phyloP scores from a whole-genome alignment of 1,139 yeast genomes.

The Suhomyces atakaporum region DNA sequence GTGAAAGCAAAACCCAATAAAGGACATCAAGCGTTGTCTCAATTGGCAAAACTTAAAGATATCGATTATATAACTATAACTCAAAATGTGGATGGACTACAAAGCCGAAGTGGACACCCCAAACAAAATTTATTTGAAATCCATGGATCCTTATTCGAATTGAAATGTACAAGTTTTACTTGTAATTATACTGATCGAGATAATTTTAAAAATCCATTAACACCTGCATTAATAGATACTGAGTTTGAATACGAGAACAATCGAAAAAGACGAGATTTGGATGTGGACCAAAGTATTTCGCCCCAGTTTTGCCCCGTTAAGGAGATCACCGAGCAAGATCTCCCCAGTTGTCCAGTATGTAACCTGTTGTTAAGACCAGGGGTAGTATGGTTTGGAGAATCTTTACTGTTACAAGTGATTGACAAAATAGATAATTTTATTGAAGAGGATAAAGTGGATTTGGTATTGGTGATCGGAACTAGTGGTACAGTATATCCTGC shows the following conservation, averaged over 20 bases:
- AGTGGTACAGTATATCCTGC: constrained; percentile 90
- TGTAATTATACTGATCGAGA: constrained; percentile 62
- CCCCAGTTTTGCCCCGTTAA: constrained; percentile 53
- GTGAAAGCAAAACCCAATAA: constrained; percentile 66
- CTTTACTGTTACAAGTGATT: constrained; percentile 63
- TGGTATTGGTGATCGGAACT: constrained; percentile 81
- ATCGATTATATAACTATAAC: constrained; percentile 63
- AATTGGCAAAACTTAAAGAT: constrained; percentile 31
- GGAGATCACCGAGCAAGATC: constrained; percentile 47
- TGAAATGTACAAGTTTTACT: constrained; percentile 72
- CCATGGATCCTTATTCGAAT: constrained; percentile 76
- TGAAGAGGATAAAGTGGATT: constrained; percentile 59
- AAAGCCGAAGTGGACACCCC: constrained; percentile 64
- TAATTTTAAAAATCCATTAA: constrained; percentile 63
- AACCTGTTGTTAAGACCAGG: constrained; percentile 71
- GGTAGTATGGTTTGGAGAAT: constrained; percentile 92
- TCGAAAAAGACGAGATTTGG: constrained; percentile 9
- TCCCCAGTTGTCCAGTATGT: constrained; percentile 83
- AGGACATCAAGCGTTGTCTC: constrained; percentile 72
- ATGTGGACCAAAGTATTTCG: constrained; percentile 24
- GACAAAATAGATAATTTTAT: constrained; percentile 72
- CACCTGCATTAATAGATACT: constrained; percentile 52
- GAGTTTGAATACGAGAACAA: constrained; percentile 31
- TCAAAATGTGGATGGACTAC: constrained; percentile 81
- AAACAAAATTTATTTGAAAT: constrained; percentile 55